Evolutionary conservation across 805 yeast genomes (phyloP), one percentile per base, ranked within the genome.

Genomic region (Candida pseudofarinosa): DNA sequence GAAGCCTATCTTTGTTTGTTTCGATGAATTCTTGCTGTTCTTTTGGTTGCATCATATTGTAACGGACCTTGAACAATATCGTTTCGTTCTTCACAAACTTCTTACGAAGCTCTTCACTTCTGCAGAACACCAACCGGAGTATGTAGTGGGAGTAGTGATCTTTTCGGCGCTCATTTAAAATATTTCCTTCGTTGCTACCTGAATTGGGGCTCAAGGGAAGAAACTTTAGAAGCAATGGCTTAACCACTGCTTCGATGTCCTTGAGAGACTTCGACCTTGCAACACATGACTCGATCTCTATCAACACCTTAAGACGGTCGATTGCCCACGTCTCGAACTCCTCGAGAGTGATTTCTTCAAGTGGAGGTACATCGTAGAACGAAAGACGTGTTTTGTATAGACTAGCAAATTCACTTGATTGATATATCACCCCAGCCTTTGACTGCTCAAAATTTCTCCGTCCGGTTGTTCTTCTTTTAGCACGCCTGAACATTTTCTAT

Each of bases 321-420:
- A 93, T 83, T 3, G 98, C 98, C 97, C 97, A 93, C 3, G 75
- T 73, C 65, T 93, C 99, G 63, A 93, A 93, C 55, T 93, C 87
- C 49, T 90, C 97, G 14, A 93, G 63, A 0, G 97, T 88, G 54
- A 93, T 82, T 62, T 93, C 98, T 12, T 83, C 81, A 26, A 74
- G 65, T 0, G 98, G 98, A 8, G 96, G 93, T 4, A 68, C 49
- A 19, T 71, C 77, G 63, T 93, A 93, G 55, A 91, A 79, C 16
- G 88, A 80, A 39, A 93, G 68, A 39, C 95, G 72, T 31, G 78
- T 68, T 8, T 80, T 76, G 58, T 83, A 81, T 33, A 72, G 53
- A 49, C 56, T 53, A 43, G 60, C 62, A 38, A 60, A 56, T 36
- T 62, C 58, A 33, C 59, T 63, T 7, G 58, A 48, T 18, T 59